Percentiles rank a stretch among this genome's conserved stretches.
Evolutionary conservation across 176 grass and related monocot species (phyloP).

Genomic region (Secale cereale): DNA sequence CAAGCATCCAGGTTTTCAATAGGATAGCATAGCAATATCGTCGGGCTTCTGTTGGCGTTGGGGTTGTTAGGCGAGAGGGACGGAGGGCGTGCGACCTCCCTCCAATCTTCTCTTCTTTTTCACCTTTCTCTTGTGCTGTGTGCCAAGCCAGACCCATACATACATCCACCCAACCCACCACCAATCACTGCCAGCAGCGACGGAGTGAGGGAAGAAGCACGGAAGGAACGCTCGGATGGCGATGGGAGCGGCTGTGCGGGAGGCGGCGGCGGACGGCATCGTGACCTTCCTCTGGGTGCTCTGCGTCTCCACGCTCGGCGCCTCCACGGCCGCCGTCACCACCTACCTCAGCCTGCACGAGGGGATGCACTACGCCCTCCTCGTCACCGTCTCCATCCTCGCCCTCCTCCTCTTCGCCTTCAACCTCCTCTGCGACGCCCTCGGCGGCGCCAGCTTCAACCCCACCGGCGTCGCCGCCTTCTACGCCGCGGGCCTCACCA

Average conservation of each 20-base stretch:
- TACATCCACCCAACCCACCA: no score
- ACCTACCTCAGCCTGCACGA: conserved; percentile 40
- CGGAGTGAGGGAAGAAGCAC: not conserved
- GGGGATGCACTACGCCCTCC: conserved; percentile 18
- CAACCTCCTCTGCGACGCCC: conserved; percentile 41
- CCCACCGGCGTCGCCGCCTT: conserved; percentile 62
- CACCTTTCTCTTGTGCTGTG: not conserved
- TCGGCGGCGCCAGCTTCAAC: conserved; percentile 68
- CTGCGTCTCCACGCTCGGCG: conserved; percentile 46
- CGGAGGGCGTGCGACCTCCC: not conserved
- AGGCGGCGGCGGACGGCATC: conserved; percentile 44
- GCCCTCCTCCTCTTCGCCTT: conserved; percentile 49
- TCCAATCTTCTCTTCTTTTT: not conserved
- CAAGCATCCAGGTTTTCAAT: not conserved
- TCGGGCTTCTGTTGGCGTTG: not conserved
- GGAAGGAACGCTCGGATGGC: not conserved
- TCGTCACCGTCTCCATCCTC: conserved; percentile 50
- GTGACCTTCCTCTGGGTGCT: conserved; percentile 77
- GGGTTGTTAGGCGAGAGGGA: conserved; percentile 12
- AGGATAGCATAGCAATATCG: not conserved
- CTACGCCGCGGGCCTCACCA: conserved; percentile 58
- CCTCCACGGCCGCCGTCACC: conserved; percentile 36
- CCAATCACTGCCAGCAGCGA: not conserved
- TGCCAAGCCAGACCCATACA: not conserved
- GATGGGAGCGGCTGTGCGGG: conserved; percentile 40